Conservation (phyloP, 306 rosid genomes). For the Rubus parviflorus region DNA sequence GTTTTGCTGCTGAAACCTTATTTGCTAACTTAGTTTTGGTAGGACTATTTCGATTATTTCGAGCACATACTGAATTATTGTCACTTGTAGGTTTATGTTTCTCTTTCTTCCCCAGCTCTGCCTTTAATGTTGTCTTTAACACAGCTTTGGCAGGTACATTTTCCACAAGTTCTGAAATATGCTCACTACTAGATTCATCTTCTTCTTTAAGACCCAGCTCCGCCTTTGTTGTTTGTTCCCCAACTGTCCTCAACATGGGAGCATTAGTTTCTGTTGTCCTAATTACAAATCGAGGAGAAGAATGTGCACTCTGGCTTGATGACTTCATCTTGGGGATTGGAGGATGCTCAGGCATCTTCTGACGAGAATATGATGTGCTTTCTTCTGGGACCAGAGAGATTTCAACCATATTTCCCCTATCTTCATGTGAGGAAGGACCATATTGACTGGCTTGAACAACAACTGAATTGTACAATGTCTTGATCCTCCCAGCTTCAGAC, state of each 20-base stretch:
- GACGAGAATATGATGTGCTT: conserved; percentile 37
- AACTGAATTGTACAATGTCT: conserved; percentile 76
- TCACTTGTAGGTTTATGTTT: conserved; percentile 35
- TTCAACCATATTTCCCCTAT: conserved; percentile 46
- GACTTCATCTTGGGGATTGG: conserved; percentile 38
- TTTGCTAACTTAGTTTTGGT: conserved; percentile 49
- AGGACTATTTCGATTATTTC: conserved; percentile 40
- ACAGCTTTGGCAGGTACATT: conserved; percentile 33
- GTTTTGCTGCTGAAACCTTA: conserved; percentile 47
- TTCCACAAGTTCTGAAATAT: conserved; percentile 43
- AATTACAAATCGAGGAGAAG: conserved; percentile 42
- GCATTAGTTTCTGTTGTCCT: conserved; percentile 27
- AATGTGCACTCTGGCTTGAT: conserved; percentile 40
- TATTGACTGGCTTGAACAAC: conserved; percentile 56
- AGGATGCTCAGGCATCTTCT: conserved; percentile 38
- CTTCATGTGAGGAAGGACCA: conserved; percentile 39
- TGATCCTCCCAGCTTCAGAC: conserved; percentile 89
- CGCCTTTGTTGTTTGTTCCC: conserved; percentile 39
- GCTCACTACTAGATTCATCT: conserved; percentile 21
- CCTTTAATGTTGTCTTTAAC: conserved; percentile 28
- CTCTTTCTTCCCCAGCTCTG: conserved; percentile 38
- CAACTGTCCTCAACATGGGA: conserved; percentile 39
- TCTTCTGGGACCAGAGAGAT: conserved; percentile 57
- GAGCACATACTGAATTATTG: conserved; percentile 38
- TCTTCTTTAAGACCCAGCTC: conserved; percentile 33